Evolutionary conservation across 2,329 filamentous ascomycete genomes (phyloP), one percentile per base, ranked within the genome.

Genomic region (Neonectria magnoliae): DNA sequence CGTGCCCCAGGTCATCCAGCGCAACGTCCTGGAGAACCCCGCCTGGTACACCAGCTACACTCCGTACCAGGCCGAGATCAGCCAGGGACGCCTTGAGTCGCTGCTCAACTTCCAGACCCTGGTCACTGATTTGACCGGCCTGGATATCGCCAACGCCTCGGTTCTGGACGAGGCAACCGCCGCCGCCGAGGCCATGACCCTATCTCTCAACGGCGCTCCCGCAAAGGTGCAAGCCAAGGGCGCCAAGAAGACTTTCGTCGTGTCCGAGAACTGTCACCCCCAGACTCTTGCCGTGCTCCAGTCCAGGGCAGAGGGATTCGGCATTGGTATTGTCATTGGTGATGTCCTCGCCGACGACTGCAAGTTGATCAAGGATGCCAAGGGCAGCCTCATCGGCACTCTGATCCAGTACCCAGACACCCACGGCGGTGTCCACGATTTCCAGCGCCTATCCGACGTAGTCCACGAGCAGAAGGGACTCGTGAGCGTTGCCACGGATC

Each of bases 1-100:
- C 69, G 91, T 93, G 1, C 95, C 95, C 13, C 89, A 93, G 62
- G 94, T 98, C 56, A 97, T 98, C 77, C 93, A 96, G 84, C 87
- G 94, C 74, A 98, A 98, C 77, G 88, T 98, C 13, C 84, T 98
- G 57, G 94, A 98, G 84, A 95, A 91, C 78, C 94, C 95, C 10
- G 94, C 91, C 6, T 98, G 95, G 95, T 98, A 98, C 80, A 98
- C 95, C 50, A 97, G 94, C 82, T 98, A 98, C 80, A 98, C 95
- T 0, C 95, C 95, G 18, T 98, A 98, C 81, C 95, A 98, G 82
- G 92, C 95, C 4, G 95, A 98, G 82, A 97, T 98, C 83, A 97
- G 93, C 78, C 95, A 98, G 82, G 95, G 95, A 31, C 90, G 95
- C 57, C 81, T 98, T 66, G 93, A 98, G 83, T 97, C 93, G 4